Evolutionary conservation across 31 red algal genomes (phyloP).

Genomic region (Porphyra umbilicalis): DNA sequence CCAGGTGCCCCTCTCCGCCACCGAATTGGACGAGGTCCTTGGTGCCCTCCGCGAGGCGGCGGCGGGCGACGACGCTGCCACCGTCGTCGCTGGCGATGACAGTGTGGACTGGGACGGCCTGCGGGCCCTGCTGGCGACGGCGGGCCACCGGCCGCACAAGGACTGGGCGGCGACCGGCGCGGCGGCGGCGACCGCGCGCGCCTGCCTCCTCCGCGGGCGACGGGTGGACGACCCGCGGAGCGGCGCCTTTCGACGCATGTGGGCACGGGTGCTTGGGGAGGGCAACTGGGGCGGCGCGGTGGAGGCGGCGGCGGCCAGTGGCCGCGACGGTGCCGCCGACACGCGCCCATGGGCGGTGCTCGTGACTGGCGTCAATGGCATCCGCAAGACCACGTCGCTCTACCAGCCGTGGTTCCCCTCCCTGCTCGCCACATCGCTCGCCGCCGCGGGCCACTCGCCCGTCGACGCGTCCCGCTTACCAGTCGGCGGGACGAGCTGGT

Average conservation of each 20-base stretch:
- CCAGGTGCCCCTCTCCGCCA: neutral
- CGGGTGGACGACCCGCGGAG: neutral
- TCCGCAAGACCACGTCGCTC: slow-evolving; percentile 1
- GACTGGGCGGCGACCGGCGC: neutral
- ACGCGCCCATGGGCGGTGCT: slow-evolving; percentile 3
- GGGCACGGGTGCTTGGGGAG: neutral
- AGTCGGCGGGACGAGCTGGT: neutral
- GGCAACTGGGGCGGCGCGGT: neutral
- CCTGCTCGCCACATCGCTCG: neutral
- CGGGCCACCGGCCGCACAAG: neutral
- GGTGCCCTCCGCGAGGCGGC: neutral
- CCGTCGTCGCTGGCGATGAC: neutral
- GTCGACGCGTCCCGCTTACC: neutral
- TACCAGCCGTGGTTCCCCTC: slow-evolving; percentile 1
- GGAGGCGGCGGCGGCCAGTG: neutral
- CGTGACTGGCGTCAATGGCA: slow-evolving; percentile 4
- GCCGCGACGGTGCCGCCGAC: neutral
- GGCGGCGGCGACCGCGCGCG: neutral
- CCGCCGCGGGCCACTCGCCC: neutral
- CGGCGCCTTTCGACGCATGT: neutral
- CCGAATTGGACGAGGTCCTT: neutral
- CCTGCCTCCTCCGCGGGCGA: neutral
- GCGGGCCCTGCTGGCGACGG: neutral
- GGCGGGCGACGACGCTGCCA: neutral
- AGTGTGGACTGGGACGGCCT: neutral